These are phyloP conservation scores for Trypanosoma mega DNA, from an alignment of 208 protist species.

Conservation along the genomic window DNA sequence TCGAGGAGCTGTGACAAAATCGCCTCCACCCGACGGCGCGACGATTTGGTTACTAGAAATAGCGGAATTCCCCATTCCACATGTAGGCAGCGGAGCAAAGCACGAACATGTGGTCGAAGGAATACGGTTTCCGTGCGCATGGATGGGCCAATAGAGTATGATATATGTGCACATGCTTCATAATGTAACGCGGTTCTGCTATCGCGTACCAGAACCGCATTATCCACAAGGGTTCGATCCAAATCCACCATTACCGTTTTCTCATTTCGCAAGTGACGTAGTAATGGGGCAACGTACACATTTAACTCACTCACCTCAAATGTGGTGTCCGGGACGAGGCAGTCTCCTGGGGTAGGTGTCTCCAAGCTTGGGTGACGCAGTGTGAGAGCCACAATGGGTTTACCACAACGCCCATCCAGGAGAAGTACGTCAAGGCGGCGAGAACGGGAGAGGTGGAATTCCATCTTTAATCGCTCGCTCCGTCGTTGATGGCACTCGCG, in stretches of 20 bases:
- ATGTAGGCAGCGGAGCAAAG: slow-evolving; percentile 43
- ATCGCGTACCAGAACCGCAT: slow-evolving; percentile 44
- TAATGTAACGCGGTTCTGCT: slow-evolving; percentile 25
- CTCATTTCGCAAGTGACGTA: slow-evolving; percentile 54
- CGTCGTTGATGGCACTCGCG: slow-evolving; percentile 51
- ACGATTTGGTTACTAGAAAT: slow-evolving; percentile 74
- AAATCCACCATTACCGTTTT: slow-evolving; percentile 77
- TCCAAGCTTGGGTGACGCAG: too few relatives aligned
- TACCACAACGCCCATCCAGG: slow-evolving; percentile 40
- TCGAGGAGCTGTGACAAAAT: slow-evolving; percentile 64
- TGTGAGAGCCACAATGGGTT: slow-evolving; percentile 54
- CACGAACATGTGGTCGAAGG: slow-evolving; percentile 58
- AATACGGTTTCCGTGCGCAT: slow-evolving; percentile 53
- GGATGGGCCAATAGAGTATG: slow-evolving; percentile 21
- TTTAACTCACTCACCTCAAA: slow-evolving; percentile 58
- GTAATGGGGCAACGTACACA: slow-evolving; percentile 57
- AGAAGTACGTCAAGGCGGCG: slow-evolving; percentile 63
- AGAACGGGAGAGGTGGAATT: slow-evolving; percentile 63
- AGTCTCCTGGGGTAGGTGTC: too few relatives aligned
- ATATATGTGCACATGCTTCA: slow-evolving; percentile 38
- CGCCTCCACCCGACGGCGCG: slow-evolving; percentile 51
- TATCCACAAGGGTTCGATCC: slow-evolving; percentile 86
- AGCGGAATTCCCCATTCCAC: slow-evolving; percentile 77
- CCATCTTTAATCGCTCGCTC: slow-evolving; percentile 63
- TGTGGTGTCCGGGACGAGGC: slow-evolving; percentile 31